phyloP scores from a whole-genome alignment of 2,329 filamentous ascomycete genomes.

The Atkinsonella hypoxylon region DNA sequence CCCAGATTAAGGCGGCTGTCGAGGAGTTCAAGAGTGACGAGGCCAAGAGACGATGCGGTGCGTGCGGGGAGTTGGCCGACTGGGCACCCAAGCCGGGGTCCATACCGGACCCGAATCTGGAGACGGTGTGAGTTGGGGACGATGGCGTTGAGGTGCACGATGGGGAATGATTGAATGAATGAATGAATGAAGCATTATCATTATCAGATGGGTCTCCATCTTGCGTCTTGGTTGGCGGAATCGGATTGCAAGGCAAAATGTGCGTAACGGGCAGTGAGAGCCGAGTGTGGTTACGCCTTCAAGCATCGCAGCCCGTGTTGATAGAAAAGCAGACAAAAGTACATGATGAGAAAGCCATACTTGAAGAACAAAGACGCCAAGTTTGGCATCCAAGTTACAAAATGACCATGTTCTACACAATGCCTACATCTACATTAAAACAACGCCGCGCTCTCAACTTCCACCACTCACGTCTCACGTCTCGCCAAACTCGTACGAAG shows the following conservation, averaged over 20 bases:
- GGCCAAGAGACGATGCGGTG: slow-evolving; percentile 59
- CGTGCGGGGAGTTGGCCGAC: slow-evolving; percentile 67
- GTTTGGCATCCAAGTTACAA: too few species aligned
- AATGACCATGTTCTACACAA: background rate
- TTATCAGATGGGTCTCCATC: background rate
- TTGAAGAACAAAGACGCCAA: too few species aligned
- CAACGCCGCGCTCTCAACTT: background rate
- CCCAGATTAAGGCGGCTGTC: slow-evolving; percentile 88
- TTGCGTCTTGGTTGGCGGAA: background rate
- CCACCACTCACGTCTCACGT: slow-evolving; percentile 39
- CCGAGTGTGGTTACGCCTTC: too few species aligned
- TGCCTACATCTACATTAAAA: background rate
- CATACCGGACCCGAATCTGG: slow-evolving; percentile 47
- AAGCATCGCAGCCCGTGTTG: too few species aligned
- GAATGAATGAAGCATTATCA: background rate
- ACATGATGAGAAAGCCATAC: too few species aligned
- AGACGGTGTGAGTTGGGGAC: slow-evolving; percentile 3
- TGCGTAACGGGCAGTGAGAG: too few species aligned
- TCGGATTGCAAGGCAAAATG: too few species aligned
- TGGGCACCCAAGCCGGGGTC: slow-evolving; percentile 50
- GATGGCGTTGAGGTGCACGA: background rate
- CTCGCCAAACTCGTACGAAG: slow-evolving; percentile 65
- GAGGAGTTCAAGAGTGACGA: slow-evolving; percentile 61
- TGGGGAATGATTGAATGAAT: background rate
- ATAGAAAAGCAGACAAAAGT: too few species aligned